phyloP scores from a whole-genome alignment of 2,329 filamentous ascomycete genomes.

The Exophiala spinifera region DNA sequence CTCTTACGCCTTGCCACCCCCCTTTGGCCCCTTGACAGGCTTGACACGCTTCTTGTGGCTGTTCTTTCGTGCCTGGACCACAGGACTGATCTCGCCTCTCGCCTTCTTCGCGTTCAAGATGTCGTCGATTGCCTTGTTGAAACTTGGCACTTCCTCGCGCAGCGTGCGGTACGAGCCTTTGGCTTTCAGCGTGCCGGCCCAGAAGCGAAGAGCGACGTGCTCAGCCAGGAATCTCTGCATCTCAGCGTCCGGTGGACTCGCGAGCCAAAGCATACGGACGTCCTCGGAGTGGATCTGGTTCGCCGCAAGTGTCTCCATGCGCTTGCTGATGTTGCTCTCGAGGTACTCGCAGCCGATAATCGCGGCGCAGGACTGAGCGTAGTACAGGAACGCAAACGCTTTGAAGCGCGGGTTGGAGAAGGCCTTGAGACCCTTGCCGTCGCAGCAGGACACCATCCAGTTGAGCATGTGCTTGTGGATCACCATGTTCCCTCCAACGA shows the following conservation, averaged over 20 bases:
- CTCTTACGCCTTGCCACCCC: background rate
- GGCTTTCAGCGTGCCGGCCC: conserved; percentile 13
- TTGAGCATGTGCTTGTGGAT: conserved; percentile 18
- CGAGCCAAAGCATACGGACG: conserved; percentile 15
- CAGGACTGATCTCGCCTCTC: background rate
- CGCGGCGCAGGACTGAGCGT: conserved; percentile 4
- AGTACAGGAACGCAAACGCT: conserved; percentile 15
- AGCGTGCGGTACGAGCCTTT: conserved; percentile 16
- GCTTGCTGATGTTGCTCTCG: conserved; percentile 1
- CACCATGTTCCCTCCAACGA: conserved; percentile 15
- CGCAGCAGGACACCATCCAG: conserved; percentile 25
- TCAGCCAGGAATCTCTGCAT: conserved; percentile 17
- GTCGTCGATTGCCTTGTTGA: conserved; percentile 15
- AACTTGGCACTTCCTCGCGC: conserved; percentile 17
- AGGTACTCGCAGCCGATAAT: conserved; percentile 21
- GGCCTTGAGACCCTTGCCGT: conserved; percentile 13
- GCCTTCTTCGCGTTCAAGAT: conserved; percentile 9
- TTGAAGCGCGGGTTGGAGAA: conserved; percentile 6
- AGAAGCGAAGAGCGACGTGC: conserved; percentile 18
- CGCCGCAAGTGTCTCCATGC: conserved; percentile 14
- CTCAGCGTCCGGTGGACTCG: conserved; percentile 3
- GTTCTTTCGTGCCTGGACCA: background rate
- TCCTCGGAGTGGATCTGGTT: conserved; percentile 24
- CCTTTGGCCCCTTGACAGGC: background rate
- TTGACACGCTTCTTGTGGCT: background rate